phyloP scores from a whole-genome alignment of 306 rosid species.

The Senna siamea region DNA sequence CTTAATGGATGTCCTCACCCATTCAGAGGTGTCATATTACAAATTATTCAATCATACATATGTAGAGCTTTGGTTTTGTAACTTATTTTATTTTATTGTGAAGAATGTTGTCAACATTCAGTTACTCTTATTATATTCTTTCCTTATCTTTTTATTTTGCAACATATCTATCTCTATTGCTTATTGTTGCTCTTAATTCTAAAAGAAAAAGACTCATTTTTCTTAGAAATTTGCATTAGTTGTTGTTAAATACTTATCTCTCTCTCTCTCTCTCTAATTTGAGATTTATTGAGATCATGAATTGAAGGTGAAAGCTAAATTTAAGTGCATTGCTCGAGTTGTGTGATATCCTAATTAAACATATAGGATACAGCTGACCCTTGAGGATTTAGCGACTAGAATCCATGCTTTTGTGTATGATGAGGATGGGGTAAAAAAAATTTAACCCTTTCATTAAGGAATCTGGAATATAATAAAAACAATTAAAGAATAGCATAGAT shows the following conservation, averaged over 20 bases:
- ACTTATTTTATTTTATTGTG: neutral
- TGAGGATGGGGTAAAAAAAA: slow-evolving; percentile 65
- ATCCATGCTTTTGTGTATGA: slow-evolving; percentile 60
- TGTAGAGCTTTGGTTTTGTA: neutral
- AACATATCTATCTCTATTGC: too few relatives aligned
- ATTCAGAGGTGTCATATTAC: slow-evolving; percentile 51
- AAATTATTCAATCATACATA: slow-evolving; percentile 10
- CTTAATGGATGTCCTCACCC: slow-evolving; percentile 63
- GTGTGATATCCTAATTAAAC: slow-evolving; percentile 43
- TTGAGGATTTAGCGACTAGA: slow-evolving; percentile 86
- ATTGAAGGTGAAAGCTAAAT: slow-evolving; percentile 61
- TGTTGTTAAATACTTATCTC: neutral
- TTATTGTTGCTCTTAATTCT: neutral
- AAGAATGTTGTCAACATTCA: neutral
- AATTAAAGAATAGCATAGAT: too few relatives aligned
- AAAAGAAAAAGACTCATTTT: neutral
- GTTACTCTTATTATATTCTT: too few relatives aligned
- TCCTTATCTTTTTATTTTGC: too few relatives aligned
- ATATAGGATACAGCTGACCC: slow-evolving; percentile 55
- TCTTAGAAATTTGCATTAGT: neutral
- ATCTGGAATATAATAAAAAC: too few relatives aligned
- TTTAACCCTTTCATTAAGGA: neutral
- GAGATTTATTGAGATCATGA: slow-evolving; percentile 5
- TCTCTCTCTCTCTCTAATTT: neutral
- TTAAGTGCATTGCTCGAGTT: slow-evolving; percentile 66